Conservation (phyloP, 2,329 filamentous ascomycete genomes). For the Erysiphe pisi region DNA sequence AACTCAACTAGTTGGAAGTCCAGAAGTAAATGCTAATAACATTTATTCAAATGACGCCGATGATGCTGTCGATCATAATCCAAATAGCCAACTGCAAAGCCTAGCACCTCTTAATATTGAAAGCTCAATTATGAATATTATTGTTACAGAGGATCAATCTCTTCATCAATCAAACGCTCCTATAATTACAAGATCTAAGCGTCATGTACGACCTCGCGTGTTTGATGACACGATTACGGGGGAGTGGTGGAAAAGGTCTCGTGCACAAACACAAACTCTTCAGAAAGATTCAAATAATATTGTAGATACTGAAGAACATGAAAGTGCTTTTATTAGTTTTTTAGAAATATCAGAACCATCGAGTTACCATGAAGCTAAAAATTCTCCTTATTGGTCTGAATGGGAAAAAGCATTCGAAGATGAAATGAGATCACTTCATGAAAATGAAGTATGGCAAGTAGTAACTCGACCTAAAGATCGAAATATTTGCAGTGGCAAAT, state of each 20-base stretch:
- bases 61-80: too few species aligned
- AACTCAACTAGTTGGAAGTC: too few species aligned
- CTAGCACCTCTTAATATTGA: neutral
- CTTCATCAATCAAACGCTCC: neutral
- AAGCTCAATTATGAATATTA: neutral
- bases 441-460: constrained; percentile 2
- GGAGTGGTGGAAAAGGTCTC: constrained; percentile 55
- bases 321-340: constrained; percentile 13
- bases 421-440: constrained; percentile 9
- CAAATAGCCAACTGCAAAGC: too few species aligned
- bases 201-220: constrained; percentile 53
- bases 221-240: constrained; percentile 69
- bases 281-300: neutral
- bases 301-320: too few species aligned
- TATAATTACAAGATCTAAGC: neutral
- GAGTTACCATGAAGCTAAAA: neutral
- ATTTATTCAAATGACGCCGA: too few species aligned
- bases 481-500: neutral
- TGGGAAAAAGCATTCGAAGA: constrained; percentile 23
- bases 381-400: constrained; percentile 10
- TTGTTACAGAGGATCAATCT: neutral
- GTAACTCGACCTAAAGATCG: constrained; percentile 11
- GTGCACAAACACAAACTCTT: neutral
- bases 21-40: too few species aligned
- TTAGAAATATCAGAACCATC: neutral